Conservation (phyloP, 2,329 filamentous ascomycete genomes). For the Didymella sp. region DNA sequence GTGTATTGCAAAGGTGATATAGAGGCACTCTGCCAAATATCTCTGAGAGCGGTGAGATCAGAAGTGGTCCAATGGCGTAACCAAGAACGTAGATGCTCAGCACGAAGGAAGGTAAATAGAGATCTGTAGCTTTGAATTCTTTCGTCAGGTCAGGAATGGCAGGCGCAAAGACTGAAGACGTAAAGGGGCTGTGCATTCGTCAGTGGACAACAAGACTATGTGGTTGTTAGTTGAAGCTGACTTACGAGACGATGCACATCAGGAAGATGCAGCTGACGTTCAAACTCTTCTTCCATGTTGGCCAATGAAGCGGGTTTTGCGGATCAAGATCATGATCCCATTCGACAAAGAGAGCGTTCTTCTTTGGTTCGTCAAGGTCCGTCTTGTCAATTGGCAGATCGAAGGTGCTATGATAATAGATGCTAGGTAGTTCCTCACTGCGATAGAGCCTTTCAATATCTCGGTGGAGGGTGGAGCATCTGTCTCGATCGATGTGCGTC, state of each 20-base stretch:
- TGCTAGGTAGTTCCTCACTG: neutral
- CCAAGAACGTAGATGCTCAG: conserved; percentile 36
- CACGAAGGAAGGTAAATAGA: conserved; percentile 34
- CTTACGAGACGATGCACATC: neutral
- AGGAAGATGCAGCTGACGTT: neutral
- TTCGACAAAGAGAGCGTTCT: neutral
- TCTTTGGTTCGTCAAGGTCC: neutral
- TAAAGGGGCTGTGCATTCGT: conserved; percentile 25
- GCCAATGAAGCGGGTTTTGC: neutral
- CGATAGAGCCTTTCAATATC: neutral
- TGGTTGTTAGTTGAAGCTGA: neutral
- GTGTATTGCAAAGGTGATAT: conserved; percentile 61
- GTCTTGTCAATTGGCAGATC: neutral
- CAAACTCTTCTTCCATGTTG: neutral
- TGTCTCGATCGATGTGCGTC: too few relatives aligned
- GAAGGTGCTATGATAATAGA: neutral
- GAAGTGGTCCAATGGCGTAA: conserved; percentile 37
- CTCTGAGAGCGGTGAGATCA: conserved; percentile 38
- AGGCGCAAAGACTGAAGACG: conserved; percentile 37
- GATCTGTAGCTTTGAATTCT: conserved; percentile 25
- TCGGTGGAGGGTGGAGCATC: neutral
- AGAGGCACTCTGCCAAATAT: conserved; percentile 51
- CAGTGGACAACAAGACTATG: neutral
- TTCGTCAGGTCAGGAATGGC: conserved; percentile 29
- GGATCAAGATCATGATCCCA: neutral